These are phyloP conservation scores for Clonostachys sp. DNA, from an alignment of 2,329 filamentous ascomycete species.

Conservation along the genomic window DNA sequence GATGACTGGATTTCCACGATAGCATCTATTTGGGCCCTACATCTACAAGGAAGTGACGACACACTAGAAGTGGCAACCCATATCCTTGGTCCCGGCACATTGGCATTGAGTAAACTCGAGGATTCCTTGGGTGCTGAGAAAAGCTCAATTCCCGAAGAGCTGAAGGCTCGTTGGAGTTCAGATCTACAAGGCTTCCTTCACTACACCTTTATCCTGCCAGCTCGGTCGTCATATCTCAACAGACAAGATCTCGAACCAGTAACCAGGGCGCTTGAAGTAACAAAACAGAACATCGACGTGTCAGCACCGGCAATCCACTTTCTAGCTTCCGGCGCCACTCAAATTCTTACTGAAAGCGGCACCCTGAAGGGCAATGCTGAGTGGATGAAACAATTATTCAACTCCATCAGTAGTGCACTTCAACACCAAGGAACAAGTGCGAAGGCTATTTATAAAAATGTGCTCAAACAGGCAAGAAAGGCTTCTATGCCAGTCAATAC, in stretches of 20 bases:
- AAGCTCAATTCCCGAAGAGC: slow-evolving; percentile 12
- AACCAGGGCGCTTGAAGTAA: slow-evolving; percentile 31
- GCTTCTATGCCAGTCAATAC: slow-evolving; percentile 27
- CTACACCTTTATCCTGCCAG: slow-evolving; percentile 45
- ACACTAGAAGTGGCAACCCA: slow-evolving; percentile 40
- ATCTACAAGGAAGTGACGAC: slow-evolving; percentile 44
- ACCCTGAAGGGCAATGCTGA: slow-evolving; percentile 26
- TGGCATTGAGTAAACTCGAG: slow-evolving; percentile 34
- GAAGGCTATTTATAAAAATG: slow-evolving; percentile 15
- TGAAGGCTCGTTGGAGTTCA: slow-evolving; percentile 31
- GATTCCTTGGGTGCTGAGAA: slow-evolving; percentile 12
- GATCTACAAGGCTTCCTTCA: slow-evolving; percentile 45
- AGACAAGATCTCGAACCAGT: slow-evolving; percentile 34
- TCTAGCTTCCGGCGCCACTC: slow-evolving; percentile 24
- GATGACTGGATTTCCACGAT: slow-evolving; percentile 42
- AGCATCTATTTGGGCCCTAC: slow-evolving; percentile 46
- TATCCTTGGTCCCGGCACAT: slow-evolving; percentile 30
- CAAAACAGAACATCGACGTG: slow-evolving; percentile 22
- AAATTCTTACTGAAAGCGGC: slow-evolving; percentile 13
- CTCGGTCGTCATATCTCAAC: slow-evolving; percentile 39
- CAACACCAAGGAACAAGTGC: slow-evolving; percentile 9
- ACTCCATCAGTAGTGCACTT: slow-evolving; percentile 12
- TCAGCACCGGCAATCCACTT: slow-evolving; percentile 40
- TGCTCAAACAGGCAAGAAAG: slow-evolving; percentile 20
- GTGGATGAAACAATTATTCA: slow-evolving; percentile 29